Evolutionary conservation across 139 green algal genomes (phyloP), one percentile per base, ranked within the genome.

Genomic region (Raphidocelis subcapitata): DNA sequence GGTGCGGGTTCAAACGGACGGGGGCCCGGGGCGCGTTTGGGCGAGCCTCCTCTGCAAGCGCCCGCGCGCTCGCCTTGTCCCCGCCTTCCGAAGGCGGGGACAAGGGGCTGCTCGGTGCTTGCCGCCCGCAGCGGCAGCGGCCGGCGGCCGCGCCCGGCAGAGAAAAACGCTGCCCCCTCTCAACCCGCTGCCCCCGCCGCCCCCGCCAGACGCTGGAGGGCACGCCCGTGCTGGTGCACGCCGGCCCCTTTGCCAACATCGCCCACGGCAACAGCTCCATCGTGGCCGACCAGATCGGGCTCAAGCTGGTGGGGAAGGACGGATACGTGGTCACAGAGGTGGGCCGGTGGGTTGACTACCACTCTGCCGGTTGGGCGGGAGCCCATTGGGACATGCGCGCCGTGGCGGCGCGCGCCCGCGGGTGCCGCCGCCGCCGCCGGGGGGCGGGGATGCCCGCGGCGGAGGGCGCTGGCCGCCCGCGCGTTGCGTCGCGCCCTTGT

Each of bases 211-310:
- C 94, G 0, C 87, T 99, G 74, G 96, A 99, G 88, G 81, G 88
- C 56, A 98, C 96, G 1, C 96, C 96, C 0, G 94, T 98, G 65
- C 84, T 99, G 74, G 92, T 97, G 56, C 93, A 97, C 66, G 92
- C 92, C 0, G 92, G 92, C 0, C 93, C 92, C 20, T 99, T 99
- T 86, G 96, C 96, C 70, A 99, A 99, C 89, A 99, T 99, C 46
- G 96, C 92, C 1, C 88, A 92, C 65, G 93, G 93, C 81, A 99
- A 99, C 89, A 95, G 84, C 47, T 95, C 85, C 57, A 89, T 99
- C 28, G 79, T 99, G 31, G 93, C 96, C 14, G 96, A 99, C 80
- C 82, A 91, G 74, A 90, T 99, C 31, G 96, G 81, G 1, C 85
- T 98, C 18, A 96, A 96, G 75, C 89, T 99, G 63, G 96, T 98